A percentile compares a stretch with the other conserved stretches of the same genome.
Evolutionary conservation across 192 early-diverging fungal genomes (phyloP).

Genomic region (Backusella tarrabulga): DNA sequence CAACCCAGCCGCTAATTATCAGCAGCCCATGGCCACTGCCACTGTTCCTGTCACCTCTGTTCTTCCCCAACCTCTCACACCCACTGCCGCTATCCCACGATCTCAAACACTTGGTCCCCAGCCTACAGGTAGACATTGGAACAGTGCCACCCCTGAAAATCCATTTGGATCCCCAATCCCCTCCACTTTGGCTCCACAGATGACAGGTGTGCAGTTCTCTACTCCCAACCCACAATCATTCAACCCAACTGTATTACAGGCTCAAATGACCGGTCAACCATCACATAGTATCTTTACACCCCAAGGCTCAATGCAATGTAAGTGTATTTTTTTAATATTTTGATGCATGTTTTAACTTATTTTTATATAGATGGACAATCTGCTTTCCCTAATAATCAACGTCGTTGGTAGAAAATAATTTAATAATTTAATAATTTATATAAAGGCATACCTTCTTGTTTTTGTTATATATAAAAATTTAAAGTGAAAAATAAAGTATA

Average conservation of each 20-base stretch:
- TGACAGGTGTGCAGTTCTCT: slow-evolving; percentile 34
- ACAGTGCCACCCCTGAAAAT: slow-evolving; percentile 38
- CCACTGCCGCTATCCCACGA: slow-evolving; percentile 20
- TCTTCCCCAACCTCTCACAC: slow-evolving; percentile 22
- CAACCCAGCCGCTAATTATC: background rate
- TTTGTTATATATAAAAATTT: background rate
- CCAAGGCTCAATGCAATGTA: slow-evolving; percentile 33
- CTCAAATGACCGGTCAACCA: background rate
- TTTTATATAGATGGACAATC: slow-evolving; percentile 20
- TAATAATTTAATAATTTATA: background rate
- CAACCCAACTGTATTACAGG: slow-evolving; percentile 14
- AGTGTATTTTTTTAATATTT: background rate
- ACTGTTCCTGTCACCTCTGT: slow-evolving; percentile 19
- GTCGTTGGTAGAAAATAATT: slow-evolving; percentile 15
- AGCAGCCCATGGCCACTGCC: slow-evolving; percentile 11
- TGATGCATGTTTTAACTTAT: background rate
- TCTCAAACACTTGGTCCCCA: slow-evolving; percentile 33
- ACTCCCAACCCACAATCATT: slow-evolving; percentile 23
- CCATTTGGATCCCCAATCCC: slow-evolving; percentile 34
- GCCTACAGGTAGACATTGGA: slow-evolving; percentile 43
- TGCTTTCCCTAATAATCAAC: slow-evolving; percentile 20
- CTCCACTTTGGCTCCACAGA: slow-evolving; percentile 15
- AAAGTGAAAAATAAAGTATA: background rate
- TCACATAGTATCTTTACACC: slow-evolving; percentile 26
- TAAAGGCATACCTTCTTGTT: background rate